Conservation (phyloP, 148 eudicot genomes). For the Pouteria glomerata region DNA sequence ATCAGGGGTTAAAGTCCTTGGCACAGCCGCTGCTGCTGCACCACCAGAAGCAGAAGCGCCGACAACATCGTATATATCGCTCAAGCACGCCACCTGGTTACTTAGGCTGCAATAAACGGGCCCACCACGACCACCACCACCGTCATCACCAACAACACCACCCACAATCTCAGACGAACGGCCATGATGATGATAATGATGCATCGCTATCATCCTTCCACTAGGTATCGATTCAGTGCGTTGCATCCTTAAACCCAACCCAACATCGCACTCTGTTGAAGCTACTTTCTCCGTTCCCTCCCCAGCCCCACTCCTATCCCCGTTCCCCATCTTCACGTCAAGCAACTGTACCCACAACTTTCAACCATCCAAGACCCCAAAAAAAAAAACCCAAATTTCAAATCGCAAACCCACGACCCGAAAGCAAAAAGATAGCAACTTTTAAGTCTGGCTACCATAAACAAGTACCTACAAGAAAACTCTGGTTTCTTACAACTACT, state of each 20-base stretch:
- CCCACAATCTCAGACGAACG: constrained; percentile 2
- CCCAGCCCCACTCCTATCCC: constrained; percentile 19
- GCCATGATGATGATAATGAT: constrained; percentile 11
- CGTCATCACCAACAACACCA: constrained; percentile 5
- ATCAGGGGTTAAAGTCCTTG: constrained; percentile 19
- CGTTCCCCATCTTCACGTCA: constrained; percentile 29
- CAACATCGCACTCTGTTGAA: constrained; percentile 36
- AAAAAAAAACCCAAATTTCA: background rate
- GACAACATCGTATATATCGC: constrained; percentile 21
- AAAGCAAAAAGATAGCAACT: no score
- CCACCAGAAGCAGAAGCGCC: constrained; percentile 3
- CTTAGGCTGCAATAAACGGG: constrained; percentile 13
- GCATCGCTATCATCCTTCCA: constrained; percentile 19
- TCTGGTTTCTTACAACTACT: no score
- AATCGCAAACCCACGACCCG: background rate
- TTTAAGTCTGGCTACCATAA: no score
- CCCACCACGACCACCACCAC: constrained; percentile 7
- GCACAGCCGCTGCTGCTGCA: constrained; percentile 3
- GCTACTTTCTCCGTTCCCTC: constrained; percentile 14
- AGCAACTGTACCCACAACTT: background rate
- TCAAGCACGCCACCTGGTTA: constrained; percentile 14
- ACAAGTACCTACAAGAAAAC: no score
- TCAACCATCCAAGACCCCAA: background rate
- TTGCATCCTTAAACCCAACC: constrained; percentile 47
- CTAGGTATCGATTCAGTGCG: constrained; percentile 14